Percentiles rank a stretch among this genome's conserved stretches.
These are phyloP conservation scores for Serendipita sp. DNA, from an alignment of 768 basidiomycete genomes.

Conservation along the genomic window DNA sequence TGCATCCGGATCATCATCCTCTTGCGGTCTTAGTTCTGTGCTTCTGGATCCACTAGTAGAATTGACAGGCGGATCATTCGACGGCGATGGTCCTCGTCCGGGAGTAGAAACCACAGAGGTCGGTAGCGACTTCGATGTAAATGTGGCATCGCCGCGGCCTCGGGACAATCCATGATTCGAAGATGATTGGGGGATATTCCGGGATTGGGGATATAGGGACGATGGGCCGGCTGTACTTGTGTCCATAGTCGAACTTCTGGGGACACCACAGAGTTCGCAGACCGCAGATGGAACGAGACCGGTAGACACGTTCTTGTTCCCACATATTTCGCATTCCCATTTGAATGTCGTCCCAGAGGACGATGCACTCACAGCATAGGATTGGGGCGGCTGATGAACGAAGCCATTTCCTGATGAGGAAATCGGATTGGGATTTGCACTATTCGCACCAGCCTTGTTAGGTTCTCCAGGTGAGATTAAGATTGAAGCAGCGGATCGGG, in stretches of 20 bases:
- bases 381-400: conserved; percentile 14
- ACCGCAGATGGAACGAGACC: conserved; percentile 46
- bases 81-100: conserved; percentile 18
- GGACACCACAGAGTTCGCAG: conserved; percentile 74
- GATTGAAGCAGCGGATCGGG: neutral
- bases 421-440: no score
- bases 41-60: neutral
- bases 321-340: conserved; percentile 87
- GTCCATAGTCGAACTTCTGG: conserved; percentile 27
- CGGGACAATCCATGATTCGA: conserved; percentile 20
- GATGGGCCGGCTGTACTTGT: conserved; percentile 14
- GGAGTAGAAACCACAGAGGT: conserved; percentile 21
- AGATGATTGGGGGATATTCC: conserved; percentile 16
- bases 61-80: conserved; percentile 17
- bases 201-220: neutral
- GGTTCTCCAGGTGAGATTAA: neutral
- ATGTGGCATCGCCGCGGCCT: conserved; percentile 16
- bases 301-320: conserved; percentile 43
- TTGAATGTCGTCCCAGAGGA: neutral
- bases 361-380: conserved; percentile 18
- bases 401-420: neutral
- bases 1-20: neutral
- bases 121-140: conserved; percentile 23
- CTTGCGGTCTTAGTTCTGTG: conserved; percentile 18
- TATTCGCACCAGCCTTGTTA: neutral